A percentile compares a stretch with the other conserved stretches of the same genome.
phyloP scores from a whole-genome alignment of 2,329 filamentous ascomycete species.

The Alternaria dauci region DNA sequence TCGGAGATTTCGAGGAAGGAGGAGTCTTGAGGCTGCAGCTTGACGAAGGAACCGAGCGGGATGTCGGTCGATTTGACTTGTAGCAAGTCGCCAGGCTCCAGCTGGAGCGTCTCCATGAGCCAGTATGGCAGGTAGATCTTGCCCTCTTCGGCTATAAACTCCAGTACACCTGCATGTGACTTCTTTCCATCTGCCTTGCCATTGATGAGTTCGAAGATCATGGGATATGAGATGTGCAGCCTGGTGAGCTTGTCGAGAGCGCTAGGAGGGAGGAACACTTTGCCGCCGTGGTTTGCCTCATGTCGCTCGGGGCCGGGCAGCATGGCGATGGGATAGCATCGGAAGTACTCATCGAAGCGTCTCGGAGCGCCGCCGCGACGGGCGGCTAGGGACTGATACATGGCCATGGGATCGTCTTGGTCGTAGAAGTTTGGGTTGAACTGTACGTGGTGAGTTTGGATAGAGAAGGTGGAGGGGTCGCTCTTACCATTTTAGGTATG shows the following conservation, averaged over 20 bases:
- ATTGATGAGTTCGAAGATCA: conserved; percentile 96
- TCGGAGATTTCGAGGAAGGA: conserved; percentile 97
- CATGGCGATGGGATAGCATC: conserved; percentile 96
- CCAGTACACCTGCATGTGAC: conserved; percentile 92
- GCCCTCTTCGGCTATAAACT: conserved; percentile 97
- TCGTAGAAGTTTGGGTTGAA: conserved; percentile 60
- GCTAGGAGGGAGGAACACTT: conserved; percentile 96
- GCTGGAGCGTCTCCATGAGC: conserved; percentile 91
- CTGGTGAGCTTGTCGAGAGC: conserved; percentile 96
- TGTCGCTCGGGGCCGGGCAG: conserved; percentile 87
- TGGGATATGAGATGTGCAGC: conserved; percentile 95
- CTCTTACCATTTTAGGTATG: conserved; percentile 41
- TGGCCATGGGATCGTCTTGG: conserved; percentile 62
- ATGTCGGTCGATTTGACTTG: conserved; percentile 96
- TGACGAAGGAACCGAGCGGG: conserved; percentile 89
- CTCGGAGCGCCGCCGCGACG: conserved; percentile 64
- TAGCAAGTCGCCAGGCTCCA: conserved; percentile 92
- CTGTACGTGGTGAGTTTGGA: conserved; percentile 36
- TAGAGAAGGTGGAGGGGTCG: conserved; percentile 29
- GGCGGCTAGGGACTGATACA: conserved; percentile 60
- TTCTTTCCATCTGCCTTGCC: conserved; percentile 84
- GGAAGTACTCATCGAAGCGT: conserved; percentile 98
- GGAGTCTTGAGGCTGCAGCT: conserved; percentile 91
- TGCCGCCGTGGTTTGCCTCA: conserved; percentile 93
- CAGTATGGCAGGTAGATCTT: conserved; percentile 96